Base-by-base conservation (phyloP, 2,329 filamentous ascomycete species). In the Lasiodiplodia citricola region DNA sequence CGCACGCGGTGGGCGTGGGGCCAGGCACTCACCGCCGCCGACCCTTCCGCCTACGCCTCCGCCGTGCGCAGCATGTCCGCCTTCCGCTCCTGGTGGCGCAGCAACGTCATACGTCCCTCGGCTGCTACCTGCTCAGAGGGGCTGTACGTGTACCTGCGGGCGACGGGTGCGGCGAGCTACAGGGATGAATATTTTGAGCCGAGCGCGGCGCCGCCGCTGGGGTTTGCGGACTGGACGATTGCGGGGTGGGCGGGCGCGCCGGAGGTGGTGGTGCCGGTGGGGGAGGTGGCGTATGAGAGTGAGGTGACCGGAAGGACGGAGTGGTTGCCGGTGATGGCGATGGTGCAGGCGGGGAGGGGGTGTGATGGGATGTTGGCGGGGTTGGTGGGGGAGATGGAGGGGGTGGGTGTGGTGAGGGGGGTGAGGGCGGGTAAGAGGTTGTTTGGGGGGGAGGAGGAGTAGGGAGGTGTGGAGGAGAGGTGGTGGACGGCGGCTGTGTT, bases 341-440 rank as follows among this genome's bases (percentile, higher is more conserved):
- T n/a, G 8, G 13, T 60, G 37, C n/a, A 16, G 37, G 56, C 25
- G 2, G 37, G 13, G 37, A 23, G 56, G 37, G 56, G 56, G 5
- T 60, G 56, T 6, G 56, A 60, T 60, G 56, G 56, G 31, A 25
- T 25, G 56, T 37, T 60, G n/a, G 56, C 37, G 18, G 35, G 7
- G 10, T 25, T 41, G 35, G 55, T 58, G 35, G 28, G 5, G 35
- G 13, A 8, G 35, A 10, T 58, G 18, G 55, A 25, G 55, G 11
- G 4, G 18, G n/a, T 2, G 21, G 55, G 25, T 2, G 18, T 55
- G 25, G 25, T 37, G 28, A 6, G 28, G 25, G 14, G 2, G 28
- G 54, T 56, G 4, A 10, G 16, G 31, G 54, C 18, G 31, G 54
- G 54, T 3, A 1, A 1, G 54, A 35, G 54, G 54, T 10, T 56